Evolutionary conservation across 2,329 filamentous ascomycete species (phyloP).

Genomic region (Apiospora aurea): DNA sequence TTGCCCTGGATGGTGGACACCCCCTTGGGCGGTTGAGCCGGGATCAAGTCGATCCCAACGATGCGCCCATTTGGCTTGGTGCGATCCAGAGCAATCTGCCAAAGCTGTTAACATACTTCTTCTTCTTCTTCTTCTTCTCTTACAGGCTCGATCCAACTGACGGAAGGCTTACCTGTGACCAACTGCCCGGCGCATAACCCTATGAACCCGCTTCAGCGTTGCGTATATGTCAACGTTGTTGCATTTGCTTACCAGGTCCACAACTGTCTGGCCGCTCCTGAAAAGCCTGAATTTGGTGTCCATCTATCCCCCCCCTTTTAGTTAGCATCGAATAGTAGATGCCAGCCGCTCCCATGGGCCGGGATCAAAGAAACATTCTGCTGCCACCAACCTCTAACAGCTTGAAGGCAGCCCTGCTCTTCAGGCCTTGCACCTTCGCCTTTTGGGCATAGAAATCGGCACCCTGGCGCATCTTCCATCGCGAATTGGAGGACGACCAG

Average conservation of each 20-base stretch:
- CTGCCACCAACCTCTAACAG: conserved; percentile 72
- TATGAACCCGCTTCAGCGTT: conserved; percentile 41
- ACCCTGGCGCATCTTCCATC: conserved; percentile 84
- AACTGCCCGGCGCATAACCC: conserved; percentile 80
- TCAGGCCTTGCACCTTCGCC: conserved; percentile 81
- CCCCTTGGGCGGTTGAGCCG: conserved; percentile 86
- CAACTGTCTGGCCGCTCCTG: conserved; percentile 79
- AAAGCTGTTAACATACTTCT: background rate
- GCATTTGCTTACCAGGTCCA: conserved; percentile 74
- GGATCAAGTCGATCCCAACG: conserved; percentile 92
- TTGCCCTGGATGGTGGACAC: conserved; percentile 97
- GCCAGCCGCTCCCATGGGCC: background rate
- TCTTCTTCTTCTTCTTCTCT: background rate
- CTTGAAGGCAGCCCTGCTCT: conserved; percentile 93
- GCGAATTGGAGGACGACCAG: conserved; percentile 67
- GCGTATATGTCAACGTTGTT: background rate
- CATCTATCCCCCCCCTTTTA: conserved; percentile 62
- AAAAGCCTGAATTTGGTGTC: conserved; percentile 84
- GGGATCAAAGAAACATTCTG: background rate
- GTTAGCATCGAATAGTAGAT: background rate
- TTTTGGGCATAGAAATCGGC: conserved; percentile 75
- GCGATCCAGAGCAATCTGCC: conserved; percentile 79
- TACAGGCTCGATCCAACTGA: conserved; percentile 28
- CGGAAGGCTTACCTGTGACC: conserved; percentile 65
- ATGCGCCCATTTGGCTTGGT: conserved; percentile 81